Evolutionary conservation across 108 stramenopile species (phyloP).

Genomic region (Skeletonema menzelii): DNA sequence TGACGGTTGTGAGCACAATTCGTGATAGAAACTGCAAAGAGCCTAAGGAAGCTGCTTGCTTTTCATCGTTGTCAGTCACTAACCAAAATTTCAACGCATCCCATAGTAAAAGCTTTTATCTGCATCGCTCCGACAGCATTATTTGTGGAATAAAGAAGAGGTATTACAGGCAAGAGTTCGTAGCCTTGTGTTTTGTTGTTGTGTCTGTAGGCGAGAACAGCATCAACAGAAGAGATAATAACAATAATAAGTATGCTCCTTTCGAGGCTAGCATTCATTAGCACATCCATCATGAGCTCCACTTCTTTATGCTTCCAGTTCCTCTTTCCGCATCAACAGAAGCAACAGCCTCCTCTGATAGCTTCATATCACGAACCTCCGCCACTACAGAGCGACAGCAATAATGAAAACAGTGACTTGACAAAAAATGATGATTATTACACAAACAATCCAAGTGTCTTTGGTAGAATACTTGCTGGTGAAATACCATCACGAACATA

Average conservation of each 20-base stretch:
- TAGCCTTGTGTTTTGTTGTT: no score
- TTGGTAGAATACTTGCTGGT: conserved; percentile 69
- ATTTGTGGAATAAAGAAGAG: no score
- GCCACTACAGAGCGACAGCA: background rate
- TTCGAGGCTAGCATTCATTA: background rate
- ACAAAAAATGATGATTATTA: conserved; percentile 28
- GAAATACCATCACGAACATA: conserved; percentile 42
- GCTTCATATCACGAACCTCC: conserved; percentile 25
- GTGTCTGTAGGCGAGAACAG: no score
- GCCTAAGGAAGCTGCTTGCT: no score
- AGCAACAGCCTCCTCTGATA: conserved; percentile 9
- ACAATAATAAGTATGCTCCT: background rate
- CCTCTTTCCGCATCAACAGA: background rate
- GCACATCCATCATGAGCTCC: background rate
- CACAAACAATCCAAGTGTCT: conserved; percentile 65
- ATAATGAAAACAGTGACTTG: background rate
- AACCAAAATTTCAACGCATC: no score
- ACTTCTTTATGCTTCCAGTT: background rate
- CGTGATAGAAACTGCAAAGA: no score
- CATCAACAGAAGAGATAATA: no score
- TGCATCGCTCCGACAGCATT: no score
- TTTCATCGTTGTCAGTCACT: no score
- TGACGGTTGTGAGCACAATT: no score
- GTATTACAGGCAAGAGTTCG: no score
- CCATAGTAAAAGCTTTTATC: no score